Percentiles rank a stretch among this genome's conserved stretches.
Conservation (phyloP, 768 basidiomycete species). For the Stropharia rugosoannulata region DNA sequence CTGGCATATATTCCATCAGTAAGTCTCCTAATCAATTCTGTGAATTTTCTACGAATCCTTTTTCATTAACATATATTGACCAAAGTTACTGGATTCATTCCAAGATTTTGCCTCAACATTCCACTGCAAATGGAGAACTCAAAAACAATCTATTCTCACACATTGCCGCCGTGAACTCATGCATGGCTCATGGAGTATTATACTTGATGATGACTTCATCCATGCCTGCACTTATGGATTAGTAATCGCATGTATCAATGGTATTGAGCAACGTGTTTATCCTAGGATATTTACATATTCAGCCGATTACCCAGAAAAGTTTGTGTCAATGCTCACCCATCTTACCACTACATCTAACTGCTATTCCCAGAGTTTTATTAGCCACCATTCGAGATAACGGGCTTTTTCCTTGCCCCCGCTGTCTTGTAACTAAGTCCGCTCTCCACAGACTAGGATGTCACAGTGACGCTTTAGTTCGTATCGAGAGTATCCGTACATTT, state of each 20-base stretch:
- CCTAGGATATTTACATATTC: constrained; percentile 33
- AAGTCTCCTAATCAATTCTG: constrained; percentile 1
- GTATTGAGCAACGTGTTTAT: constrained; percentile 26
- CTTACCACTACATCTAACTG: background rate
- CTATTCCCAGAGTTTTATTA: constrained; percentile 24
- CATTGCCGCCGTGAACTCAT: constrained; percentile 21
- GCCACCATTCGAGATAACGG: constrained; percentile 37
- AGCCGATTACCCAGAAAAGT: constrained; percentile 44
- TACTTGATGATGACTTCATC: constrained; percentile 16
- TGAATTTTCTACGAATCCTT: background rate
- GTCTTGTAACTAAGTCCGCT: constrained; percentile 26
- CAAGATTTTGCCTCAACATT: constrained; percentile 17
- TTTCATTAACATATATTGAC: constrained; percentile 9
- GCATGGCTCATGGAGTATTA: constrained; percentile 12
- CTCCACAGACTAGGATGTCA: constrained; percentile 28
- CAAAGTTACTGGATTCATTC: constrained; percentile 23
- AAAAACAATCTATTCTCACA: constrained; percentile 14
- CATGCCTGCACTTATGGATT: constrained; percentile 30
- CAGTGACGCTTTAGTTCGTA: constrained; percentile 15
- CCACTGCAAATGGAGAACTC: constrained; percentile 12
- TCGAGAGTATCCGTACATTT: constrained; percentile 10
- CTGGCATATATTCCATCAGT: constrained; percentile 43
- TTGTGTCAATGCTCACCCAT: background rate
- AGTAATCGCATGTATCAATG: constrained; percentile 28
- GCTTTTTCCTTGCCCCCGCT: constrained; percentile 34